Percentiles rank a stretch among this genome's conserved stretches.
Evolutionary conservation across 106 monocot genomes (phyloP).

Genomic region (Apostasia ramifera): DNA sequence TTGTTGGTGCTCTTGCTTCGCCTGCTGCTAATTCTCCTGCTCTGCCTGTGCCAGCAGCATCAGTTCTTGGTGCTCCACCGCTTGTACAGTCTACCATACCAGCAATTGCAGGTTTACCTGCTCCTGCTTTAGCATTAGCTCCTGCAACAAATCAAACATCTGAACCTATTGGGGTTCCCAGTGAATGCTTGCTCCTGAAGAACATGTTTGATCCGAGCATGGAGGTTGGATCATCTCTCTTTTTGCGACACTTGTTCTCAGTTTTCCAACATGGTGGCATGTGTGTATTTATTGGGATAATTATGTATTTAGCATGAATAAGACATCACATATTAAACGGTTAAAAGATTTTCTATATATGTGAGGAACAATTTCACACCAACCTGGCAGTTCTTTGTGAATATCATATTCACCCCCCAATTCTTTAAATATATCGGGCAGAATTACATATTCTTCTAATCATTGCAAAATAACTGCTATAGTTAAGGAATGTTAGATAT

Average conservation of each 20-base stretch:
- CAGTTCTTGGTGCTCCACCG: conserved; percentile 25
- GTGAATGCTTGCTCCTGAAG: conserved; percentile 83
- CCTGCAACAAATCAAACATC: neutral
- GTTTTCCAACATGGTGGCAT: too few relatives aligned
- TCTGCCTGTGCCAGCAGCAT: conserved; percentile 10
- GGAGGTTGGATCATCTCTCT: conserved; percentile 46
- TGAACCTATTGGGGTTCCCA: conserved; percentile 50
- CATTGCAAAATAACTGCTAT: too few relatives aligned
- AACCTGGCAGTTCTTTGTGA: too few relatives aligned
- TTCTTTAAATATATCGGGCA: too few relatives aligned
- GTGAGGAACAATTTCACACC: too few relatives aligned
- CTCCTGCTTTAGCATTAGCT: conserved; percentile 15
- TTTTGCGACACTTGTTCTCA: neutral
- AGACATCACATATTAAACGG: too few relatives aligned
- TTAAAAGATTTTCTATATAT: too few relatives aligned
- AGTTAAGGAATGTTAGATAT: too few relatives aligned
- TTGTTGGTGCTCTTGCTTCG: conserved; percentile 8
- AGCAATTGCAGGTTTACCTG: conserved; percentile 16
- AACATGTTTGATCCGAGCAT: conserved; percentile 93
- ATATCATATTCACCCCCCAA: too few relatives aligned
- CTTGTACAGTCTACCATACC: conserved; percentile 9
- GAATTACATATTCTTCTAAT: too few relatives aligned
- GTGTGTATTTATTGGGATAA: too few relatives aligned
- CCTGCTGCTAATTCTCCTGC: conserved; percentile 6
- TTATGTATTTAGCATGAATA: too few relatives aligned